Evolutionary conservation across 345 rosid genomes (phyloP), one percentile per base, ranked within the genome.

Genomic region (Kandelia obovata): DNA sequence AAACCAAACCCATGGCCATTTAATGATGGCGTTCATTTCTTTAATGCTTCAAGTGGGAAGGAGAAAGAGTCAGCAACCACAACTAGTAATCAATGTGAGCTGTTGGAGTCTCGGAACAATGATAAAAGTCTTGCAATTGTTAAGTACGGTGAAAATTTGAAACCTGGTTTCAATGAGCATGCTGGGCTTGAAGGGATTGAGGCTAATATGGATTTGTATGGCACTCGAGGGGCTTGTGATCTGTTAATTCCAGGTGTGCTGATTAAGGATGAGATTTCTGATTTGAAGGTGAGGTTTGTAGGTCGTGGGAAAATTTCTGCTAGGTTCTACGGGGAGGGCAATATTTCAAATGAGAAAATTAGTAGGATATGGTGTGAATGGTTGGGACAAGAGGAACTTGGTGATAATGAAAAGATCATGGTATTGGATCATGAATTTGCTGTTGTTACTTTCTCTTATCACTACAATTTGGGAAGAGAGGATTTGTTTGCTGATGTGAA

Each of bases 291-390:
- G 52, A 86, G 69, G 64, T 80, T 81, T 39, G 58, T 78, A 39
- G 98, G 96, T 32, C 65, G 75, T 70, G 93, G 92, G 56, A 71
- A 65, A 61, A 89, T 90, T 71, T 85, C 91, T 73, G 88, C 84
- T 0, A 83, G 88, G 78, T 68, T 84, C 64, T 55, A 59, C 60
- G 81, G 82, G 82, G 80, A 71, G 53, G 84, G 75, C 15, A 58
- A 46, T 5, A 52, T 62, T 30, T 35, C 80, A 11, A 70, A 68
- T 64, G 82, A 73, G 77, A 74, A 89, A 56, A 69, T 77, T 62
- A 86, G 85, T 66, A 87, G 86, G 71, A 75, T 92, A 58, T 92
- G 99, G 99, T 96, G 99, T 70, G 96, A 92, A 81, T 96, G 98
- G 95, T 67, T 90, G 65, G 96, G 92, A 59, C 76, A 81, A 26